Evolutionary conservation across 2,329 filamentous ascomycete species (phyloP).

Genomic region (Fusarium pseudoanthophilum): DNA sequence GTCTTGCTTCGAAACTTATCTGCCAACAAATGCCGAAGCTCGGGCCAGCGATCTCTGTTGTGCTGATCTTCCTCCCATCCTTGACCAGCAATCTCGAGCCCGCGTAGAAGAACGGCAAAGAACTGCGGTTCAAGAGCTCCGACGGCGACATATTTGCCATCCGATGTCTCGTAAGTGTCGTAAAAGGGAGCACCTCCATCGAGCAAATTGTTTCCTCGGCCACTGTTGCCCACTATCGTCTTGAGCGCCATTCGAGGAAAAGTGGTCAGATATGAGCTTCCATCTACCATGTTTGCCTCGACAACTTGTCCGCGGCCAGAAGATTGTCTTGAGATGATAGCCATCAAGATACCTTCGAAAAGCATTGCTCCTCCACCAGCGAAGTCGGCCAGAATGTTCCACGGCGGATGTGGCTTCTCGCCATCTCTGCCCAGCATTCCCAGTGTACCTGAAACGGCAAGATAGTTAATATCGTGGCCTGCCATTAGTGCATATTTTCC

Average conservation of each 20-base stretch:
- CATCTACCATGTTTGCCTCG: slow-evolving; percentile 97
- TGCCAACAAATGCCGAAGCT: slow-evolving; percentile 70
- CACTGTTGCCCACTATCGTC: slow-evolving; percentile 68
- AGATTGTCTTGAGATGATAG: slow-evolving; percentile 72
- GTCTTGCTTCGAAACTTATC: slow-evolving; percentile 75
- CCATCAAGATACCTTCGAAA: slow-evolving; percentile 84
- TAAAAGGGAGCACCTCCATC: slow-evolving; percentile 92
- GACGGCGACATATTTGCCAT: slow-evolving; percentile 85
- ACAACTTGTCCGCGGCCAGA: slow-evolving; percentile 86
- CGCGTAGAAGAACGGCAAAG: slow-evolving; percentile 73
- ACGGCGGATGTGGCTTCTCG: slow-evolving; percentile 80
- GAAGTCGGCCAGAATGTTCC: slow-evolving; percentile 89
- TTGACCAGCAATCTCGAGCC: slow-evolving; percentile 68
- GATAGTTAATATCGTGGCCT: slow-evolving; percentile 96
- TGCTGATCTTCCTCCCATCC: slow-evolving; percentile 64
- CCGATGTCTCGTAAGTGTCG: slow-evolving; percentile 85
- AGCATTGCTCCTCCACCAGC: slow-evolving; percentile 87
- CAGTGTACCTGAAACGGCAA: slow-evolving; percentile 85
- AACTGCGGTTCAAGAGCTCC: slow-evolving; percentile 92
- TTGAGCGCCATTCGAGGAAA: slow-evolving; percentile 78
- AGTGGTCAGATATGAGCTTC: slow-evolving; percentile 79
- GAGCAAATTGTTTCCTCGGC: slow-evolving; percentile 79
- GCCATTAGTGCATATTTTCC: slow-evolving; percentile 89
- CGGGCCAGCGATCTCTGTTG: slow-evolving; percentile 74
- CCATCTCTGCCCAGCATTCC: slow-evolving; percentile 76